Evolutionary conservation across 2,329 filamentous ascomycete species (phyloP), one percentile per base, ranked within the genome.

Genomic region (Pseudogymnoascus sp.): DNA sequence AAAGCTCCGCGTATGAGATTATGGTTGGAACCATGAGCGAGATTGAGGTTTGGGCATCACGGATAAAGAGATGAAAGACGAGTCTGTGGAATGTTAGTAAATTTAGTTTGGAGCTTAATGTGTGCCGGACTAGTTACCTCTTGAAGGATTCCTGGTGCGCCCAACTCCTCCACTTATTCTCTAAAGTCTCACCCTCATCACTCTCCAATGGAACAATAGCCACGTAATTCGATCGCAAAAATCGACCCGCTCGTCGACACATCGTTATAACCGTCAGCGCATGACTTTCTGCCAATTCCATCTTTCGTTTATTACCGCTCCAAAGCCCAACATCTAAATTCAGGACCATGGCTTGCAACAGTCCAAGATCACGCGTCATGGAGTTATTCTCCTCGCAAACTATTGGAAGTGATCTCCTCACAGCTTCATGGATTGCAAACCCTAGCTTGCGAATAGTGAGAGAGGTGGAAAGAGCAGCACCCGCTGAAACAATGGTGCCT

Each of bases 1-100:
- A 83, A 60, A 91, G 75, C 69, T 91, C 88, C 0, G 86, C 80
- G 69, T 89, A 91, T 0, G 87, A 88, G 67, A 90, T 83, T 19
- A 85, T 76, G 0, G 87, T 85, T 64, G 83, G 86, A 21, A 82
- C 84, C 62, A 88, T 77, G 3, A 88, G 79, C 1, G 85, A 83
- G 76, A 91, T 87, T 1, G 88, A 89, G 3, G 83, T 80, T 65
- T 89, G 85, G 0, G 85, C 79, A 69, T 91, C 88, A 64, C 86
- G 81, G 4, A 87, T 74, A 67, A 88, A 88, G 13, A 83, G 76
- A 69, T 87, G 85, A 65, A 88, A 86, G 2, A 84, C 83, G 2
- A 91, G 81, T 36, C 82, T 82, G 44, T 60, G 26, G 57, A 19
- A 10, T 11, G 42, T 67, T 11, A 62, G 36, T 61, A 42, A 63